Evolutionary conservation across 78 protist species (phyloP).

Genomic region (Monocercomonoides exilis): DNA sequence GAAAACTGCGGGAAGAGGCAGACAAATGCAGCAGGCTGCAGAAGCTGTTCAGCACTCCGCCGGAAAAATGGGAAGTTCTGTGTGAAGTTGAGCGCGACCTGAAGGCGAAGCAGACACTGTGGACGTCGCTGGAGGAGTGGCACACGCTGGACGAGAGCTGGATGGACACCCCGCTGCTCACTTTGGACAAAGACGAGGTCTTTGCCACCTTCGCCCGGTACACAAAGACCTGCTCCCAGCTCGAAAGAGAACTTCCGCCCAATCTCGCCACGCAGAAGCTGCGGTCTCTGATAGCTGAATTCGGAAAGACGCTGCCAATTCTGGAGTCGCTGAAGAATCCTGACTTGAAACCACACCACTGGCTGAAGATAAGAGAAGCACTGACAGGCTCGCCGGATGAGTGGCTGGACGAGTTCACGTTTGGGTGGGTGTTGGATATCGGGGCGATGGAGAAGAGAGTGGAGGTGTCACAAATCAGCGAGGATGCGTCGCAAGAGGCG

Average conservation of each 20-base stretch:
- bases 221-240: not conserved
- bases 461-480: constrained; percentile 6
- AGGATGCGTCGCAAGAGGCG: too few relatives aligned
- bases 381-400: constrained; percentile 11
- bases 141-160: not conserved
- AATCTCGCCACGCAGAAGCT: not conserved
- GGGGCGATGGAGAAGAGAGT: not conserved
- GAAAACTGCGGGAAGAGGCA: too few relatives aligned
- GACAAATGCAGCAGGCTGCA: too few relatives aligned
- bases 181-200: constrained; percentile 16
- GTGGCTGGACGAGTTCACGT: constrained; percentile 2
- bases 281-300: not conserved
- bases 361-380: constrained; percentile 28
- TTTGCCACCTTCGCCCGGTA: constrained; percentile 16
- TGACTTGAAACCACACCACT: constrained; percentile 27
- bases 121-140: constrained; percentile 27
- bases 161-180: not conserved
- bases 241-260: not conserved
- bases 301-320: constrained; percentile 32
- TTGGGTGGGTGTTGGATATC: not conserved
- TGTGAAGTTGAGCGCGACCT: too few relatives aligned
- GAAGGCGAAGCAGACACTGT: constrained; percentile 23
- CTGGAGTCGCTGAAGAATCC: constrained; percentile 25
- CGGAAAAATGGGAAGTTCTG: too few relatives aligned
- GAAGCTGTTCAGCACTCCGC: too few relatives aligned